Evolutionary conservation across 495 filamentous ascomycete species (phyloP), one percentile per base, ranked within the genome.

Genomic region (Neurospora sp.): DNA sequence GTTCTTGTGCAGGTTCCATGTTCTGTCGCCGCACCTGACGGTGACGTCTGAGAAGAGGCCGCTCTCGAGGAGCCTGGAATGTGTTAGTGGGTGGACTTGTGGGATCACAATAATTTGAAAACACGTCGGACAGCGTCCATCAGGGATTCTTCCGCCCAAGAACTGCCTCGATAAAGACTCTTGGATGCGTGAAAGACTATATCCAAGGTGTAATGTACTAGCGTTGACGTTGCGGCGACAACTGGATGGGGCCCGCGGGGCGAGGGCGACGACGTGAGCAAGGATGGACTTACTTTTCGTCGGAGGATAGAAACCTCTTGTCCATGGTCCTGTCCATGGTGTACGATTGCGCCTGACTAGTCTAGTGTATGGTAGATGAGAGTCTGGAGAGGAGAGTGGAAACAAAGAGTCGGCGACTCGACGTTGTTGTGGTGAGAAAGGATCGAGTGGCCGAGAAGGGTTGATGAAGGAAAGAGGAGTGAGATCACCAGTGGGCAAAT

Each of bases 1-100:
- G 71, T 75, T 77, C 35, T 79, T 80, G 72, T 81, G 79, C 1
- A 80, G 74, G 5, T 76, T 72, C 78, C 77, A 81, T 18, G 72
- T 77, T 42, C 48, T 48, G 66, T 74, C 73, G 35, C 72, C 73
- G 69, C 79, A 81, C 5, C 69, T 77, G 12, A 81, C 70, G 2
- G 31, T 70, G 16, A 78, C 78, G 39, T 81, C 79, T 23, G 77
- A 77, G 41, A 81, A 80, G 3, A 76, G 74, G 2, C 78, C 79
- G 11, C 74, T 71, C 12, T 73, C 66, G 0, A 81, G 72, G 12
- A 81, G 72, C 20, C 79, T 80, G 66, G 35, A 59, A 10, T 18
- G 16, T 9, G 20, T 66, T 20, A 31, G 31, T 35, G 31, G 31
- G 31, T 35, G 31, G 31, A 35, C 31, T 35, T 35, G 4, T 31